Conservation (phyloP, 2,329 filamentous ascomycete species). For the Trichoderma guizhouense region DNA sequence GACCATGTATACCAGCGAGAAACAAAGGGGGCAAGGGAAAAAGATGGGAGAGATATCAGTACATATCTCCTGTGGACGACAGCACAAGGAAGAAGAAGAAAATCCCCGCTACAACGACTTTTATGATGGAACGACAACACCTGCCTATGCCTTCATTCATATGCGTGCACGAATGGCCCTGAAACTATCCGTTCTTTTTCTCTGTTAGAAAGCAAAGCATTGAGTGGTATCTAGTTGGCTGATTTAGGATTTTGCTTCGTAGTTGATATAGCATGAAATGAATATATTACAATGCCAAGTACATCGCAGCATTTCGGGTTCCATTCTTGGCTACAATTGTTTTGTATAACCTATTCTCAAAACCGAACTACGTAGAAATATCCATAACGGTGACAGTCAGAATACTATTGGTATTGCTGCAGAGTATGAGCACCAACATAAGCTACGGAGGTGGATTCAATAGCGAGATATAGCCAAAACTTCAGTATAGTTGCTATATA, state of each 20-base stretch:
- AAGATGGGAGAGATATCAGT: not conserved
- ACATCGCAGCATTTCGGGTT: not conserved
- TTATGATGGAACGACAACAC: conserved; percentile 38
- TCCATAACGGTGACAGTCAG: not conserved
- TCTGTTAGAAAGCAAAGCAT: conserved; percentile 7
- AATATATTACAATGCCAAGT: not conserved
- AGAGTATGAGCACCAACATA: not conserved
- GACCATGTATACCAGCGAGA: conserved; percentile 21
- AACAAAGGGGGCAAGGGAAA: conserved; percentile 21
- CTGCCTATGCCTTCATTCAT: conserved; percentile 25
- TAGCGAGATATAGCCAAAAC: not conserved
- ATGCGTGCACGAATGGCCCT: conserved; percentile 3
- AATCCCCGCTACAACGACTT: conserved; percentile 37
- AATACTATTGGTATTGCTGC: not conserved
- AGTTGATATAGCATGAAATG: conserved; percentile 1
- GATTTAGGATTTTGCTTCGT: conserved; percentile 11
- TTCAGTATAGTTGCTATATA: not conserved
- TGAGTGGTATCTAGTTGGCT: not conserved
- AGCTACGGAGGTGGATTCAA: not conserved
- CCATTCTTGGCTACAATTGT: not conserved
- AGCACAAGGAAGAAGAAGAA: conserved; percentile 26
- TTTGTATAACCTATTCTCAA: not conserved
- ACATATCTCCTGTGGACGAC: conserved; percentile 23
- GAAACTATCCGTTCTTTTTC: conserved; percentile 14
- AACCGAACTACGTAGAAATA: not conserved